Evolutionary conservation across 1,284 basidiomycete genomes (phyloP).

Genomic region (Apiotrichum veenhuisii): DNA sequence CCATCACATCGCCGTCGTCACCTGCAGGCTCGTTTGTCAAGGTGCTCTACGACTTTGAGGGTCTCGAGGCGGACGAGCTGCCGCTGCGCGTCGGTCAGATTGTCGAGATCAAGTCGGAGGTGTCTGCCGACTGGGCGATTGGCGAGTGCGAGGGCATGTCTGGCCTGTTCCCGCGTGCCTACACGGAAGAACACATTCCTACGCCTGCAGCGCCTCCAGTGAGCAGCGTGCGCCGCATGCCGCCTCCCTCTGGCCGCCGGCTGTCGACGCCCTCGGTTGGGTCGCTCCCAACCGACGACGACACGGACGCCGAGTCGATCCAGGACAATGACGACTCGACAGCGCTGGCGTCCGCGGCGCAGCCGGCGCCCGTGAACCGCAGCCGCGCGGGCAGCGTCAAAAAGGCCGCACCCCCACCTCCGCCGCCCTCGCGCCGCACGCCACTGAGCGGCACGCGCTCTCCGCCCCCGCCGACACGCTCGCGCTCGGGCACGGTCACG

Average conservation of each 20-base stretch:
- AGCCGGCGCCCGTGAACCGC: slow-evolving; percentile 31
- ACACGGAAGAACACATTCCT: slow-evolving; percentile 57
- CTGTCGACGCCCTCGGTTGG: neutral
- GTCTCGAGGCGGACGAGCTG: slow-evolving; percentile 65
- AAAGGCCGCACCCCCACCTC: slow-evolving; percentile 53
- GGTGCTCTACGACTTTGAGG: slow-evolving; percentile 68
- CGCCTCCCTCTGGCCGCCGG: neutral
- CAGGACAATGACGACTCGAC: slow-evolving; percentile 10
- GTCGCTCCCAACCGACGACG: slow-evolving; percentile 24
- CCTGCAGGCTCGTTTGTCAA: slow-evolving; percentile 51
- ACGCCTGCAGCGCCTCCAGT: slow-evolving; percentile 32
- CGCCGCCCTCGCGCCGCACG: slow-evolving; percentile 50
- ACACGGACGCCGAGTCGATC: slow-evolving; percentile 8
- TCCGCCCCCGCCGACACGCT: slow-evolving; percentile 4
- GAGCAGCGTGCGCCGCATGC: neutral
- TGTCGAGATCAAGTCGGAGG: slow-evolving; percentile 68
- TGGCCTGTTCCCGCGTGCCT: slow-evolving; percentile 71
- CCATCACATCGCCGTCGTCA: slow-evolving; percentile 33
- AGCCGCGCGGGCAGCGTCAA: slow-evolving; percentile 51
- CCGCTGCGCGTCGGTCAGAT: slow-evolving; percentile 67
- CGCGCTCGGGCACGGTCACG: neutral
- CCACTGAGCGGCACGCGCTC: slow-evolving; percentile 22
- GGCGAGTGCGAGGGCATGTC: slow-evolving; percentile 63
- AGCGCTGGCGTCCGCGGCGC: slow-evolving; percentile 5
- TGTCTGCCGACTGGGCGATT: slow-evolving; percentile 80